phyloP scores from a whole-genome alignment of 495 filamentous ascomycete species.

The Hypoxylon fuscum region DNA sequence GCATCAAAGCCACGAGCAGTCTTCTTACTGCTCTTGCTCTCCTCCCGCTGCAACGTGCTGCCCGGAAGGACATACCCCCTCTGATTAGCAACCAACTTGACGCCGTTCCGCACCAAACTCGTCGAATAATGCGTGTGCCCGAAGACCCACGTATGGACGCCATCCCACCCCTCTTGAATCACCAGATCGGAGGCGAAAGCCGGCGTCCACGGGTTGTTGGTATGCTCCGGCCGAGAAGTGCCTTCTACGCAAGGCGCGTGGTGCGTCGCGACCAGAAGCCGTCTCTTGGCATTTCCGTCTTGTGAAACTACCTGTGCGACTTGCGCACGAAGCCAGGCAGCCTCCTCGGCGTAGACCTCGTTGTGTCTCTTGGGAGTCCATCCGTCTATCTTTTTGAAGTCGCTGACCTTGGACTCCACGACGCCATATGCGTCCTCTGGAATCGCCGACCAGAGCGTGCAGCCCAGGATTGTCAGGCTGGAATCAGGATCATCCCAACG shows the following conservation, averaged over 20 bases:
- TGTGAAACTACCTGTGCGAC: constrained; percentile 42
- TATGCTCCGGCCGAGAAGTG: constrained; percentile 55
- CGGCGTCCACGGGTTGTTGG: constrained; percentile 50
- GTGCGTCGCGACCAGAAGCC: constrained; percentile 63
- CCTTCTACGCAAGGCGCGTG: constrained; percentile 59
- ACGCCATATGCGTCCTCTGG: constrained; percentile 46
- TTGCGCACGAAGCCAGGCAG: constrained; percentile 56
- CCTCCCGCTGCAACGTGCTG: too few species aligned
- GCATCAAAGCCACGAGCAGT: too few species aligned
- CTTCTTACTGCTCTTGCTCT: too few species aligned
- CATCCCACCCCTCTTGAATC: constrained; percentile 17
- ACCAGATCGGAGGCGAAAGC: constrained; percentile 65
- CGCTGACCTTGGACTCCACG: constrained; percentile 54
- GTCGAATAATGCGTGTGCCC: constrained; percentile 63
- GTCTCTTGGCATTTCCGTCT: constrained; percentile 29
- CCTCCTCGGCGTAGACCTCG: constrained; percentile 51
- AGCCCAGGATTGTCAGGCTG: constrained; percentile 64
- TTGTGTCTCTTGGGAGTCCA: constrained; percentile 64
- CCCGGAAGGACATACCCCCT: constrained; percentile 56
- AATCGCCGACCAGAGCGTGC: constrained; percentile 65
- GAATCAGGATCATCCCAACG: constrained; percentile 50
- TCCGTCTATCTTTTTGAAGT: constrained; percentile 59
- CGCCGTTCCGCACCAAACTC: constrained; percentile 49
- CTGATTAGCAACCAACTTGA: constrained; percentile 63
- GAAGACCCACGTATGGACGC: constrained; percentile 60